A percentile compares a stretch with the other conserved stretches of the same genome.
Evolutionary conservation across 495 filamentous ascomycete genomes (phyloP).

Genomic region (Lophium mytilinum): DNA sequence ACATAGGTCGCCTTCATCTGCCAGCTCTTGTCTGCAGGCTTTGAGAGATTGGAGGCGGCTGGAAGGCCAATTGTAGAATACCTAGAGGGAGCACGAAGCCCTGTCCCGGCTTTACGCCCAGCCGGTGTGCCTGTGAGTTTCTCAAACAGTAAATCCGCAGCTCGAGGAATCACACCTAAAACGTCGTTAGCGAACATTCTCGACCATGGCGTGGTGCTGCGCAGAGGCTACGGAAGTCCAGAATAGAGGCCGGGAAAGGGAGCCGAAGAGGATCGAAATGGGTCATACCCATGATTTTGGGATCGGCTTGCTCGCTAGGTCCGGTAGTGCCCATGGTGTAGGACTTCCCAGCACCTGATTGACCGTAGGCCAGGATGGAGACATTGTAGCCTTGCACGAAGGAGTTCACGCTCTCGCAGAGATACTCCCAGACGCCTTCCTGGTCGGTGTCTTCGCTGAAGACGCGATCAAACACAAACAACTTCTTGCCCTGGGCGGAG

Average conservation of each 20-base stretch:
- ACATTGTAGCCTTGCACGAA: slow-evolving; percentile 99
- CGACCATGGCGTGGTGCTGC: background rate
- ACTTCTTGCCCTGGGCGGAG: slow-evolving; percentile 80
- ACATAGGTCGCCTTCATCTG: slow-evolving; percentile 93
- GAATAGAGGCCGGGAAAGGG: slow-evolving; percentile 5
- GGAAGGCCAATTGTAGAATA: slow-evolving; percentile 59
- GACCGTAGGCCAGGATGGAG: slow-evolving; percentile 92
- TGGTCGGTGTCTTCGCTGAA: slow-evolving; percentile 79
- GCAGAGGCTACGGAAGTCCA: background rate
- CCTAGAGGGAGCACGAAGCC: slow-evolving; percentile 70
- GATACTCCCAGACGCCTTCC: slow-evolving; percentile 90
- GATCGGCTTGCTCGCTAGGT: slow-evolving; percentile 68
- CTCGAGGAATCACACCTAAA: slow-evolving; percentile 86
- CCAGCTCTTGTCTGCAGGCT: slow-evolving; percentile 70
- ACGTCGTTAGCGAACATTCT: background rate
- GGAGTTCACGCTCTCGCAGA: slow-evolving; percentile 80
- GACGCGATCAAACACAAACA: slow-evolving; percentile 93
- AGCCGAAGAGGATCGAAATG: too few relatives aligned
- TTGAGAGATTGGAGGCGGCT: slow-evolving; percentile 44
- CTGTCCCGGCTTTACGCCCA: slow-evolving; percentile 61
- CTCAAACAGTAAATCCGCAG: slow-evolving; percentile 79
- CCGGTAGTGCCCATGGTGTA: slow-evolving; percentile 98
- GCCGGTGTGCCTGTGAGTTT: slow-evolving; percentile 59
- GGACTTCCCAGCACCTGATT: slow-evolving; percentile 99
- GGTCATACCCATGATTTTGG: slow-evolving; percentile 67